Evolutionary conservation across 352 stramenopile species (phyloP).

Genomic region (Globisporangium sylvaticum): DNA sequence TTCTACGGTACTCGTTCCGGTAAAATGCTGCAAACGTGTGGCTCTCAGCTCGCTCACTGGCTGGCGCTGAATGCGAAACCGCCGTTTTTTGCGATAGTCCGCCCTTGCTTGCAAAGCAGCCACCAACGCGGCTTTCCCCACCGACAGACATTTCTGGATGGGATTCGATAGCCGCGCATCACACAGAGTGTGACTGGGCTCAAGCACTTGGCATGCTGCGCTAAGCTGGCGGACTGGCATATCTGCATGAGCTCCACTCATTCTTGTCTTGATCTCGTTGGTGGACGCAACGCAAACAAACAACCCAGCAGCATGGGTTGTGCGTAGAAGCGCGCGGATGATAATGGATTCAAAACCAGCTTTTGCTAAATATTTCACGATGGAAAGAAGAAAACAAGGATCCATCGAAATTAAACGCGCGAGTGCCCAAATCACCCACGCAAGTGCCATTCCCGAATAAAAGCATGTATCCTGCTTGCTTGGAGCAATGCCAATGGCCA

Average conservation of each 20-base stretch:
- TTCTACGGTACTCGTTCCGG: not conserved
- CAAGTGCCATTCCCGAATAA: not conserved
- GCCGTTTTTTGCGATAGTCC: not conserved
- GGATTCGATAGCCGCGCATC: not conserved
- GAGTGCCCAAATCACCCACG: not conserved
- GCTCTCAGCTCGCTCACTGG: not conserved
- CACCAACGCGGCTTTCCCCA: not conserved
- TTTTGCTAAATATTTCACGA: not conserved
- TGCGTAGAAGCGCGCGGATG: not conserved
- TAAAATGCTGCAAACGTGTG: conserved; percentile 11
- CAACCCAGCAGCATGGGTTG: not conserved
- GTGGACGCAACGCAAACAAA: not conserved
- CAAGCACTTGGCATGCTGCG: not conserved
- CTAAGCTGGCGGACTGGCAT: not conserved
- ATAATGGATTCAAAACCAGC: conserved; percentile 4
- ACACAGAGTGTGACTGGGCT: not conserved
- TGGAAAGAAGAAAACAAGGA: not conserved
- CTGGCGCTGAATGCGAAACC: not conserved
- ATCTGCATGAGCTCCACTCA: not conserved
- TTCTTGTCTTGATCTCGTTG: too few species aligned
- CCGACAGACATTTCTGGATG: not conserved
- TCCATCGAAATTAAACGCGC: not conserved
- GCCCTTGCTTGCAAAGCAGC: conserved; percentile 8
- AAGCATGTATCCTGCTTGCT: too few species aligned
- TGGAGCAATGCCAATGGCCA: not conserved